These are phyloP conservation scores for Colletotrichum cordylinicola DNA, from an alignment of 2,329 filamentous ascomycete genomes.

Conservation along the genomic window DNA sequence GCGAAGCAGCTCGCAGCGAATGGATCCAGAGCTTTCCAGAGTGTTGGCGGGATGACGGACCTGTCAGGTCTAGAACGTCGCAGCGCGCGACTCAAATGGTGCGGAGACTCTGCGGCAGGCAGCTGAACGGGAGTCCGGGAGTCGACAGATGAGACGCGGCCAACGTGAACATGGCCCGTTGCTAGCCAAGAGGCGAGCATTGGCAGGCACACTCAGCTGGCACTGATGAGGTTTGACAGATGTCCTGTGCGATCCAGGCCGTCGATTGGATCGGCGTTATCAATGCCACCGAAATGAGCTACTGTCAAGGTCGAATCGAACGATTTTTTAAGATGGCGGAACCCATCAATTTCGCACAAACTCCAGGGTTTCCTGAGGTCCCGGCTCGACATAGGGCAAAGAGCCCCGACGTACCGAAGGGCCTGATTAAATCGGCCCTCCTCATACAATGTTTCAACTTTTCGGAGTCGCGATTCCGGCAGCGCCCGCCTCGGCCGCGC, in stretches of 20 bases:
- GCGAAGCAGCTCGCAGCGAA: neutral
- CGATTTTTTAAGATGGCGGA: neutral
- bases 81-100: neutral
- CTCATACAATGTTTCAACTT: neutral
- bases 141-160: neutral
- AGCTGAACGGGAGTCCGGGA: neutral
- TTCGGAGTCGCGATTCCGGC: slow-evolving; percentile 1
- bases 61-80: neutral
- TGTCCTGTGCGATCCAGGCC: neutral
- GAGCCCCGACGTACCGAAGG: neutral
- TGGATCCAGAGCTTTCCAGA: neutral
- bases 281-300: slow-evolving; percentile 2
- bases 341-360: neutral
- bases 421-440: neutral
- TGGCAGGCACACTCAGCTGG: neutral
- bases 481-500: neutral
- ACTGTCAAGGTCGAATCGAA: neutral
- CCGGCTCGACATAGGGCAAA: neutral
- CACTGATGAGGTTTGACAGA: neutral
- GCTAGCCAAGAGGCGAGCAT: neutral
- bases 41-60: neutral
- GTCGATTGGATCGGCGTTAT: neutral
- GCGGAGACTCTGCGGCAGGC: neutral
- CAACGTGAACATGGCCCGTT: neutral
- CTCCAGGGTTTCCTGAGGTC: neutral